phyloP scores from a whole-genome alignment of 495 filamentous ascomycete species.

The Filosporella fistucella region DNA sequence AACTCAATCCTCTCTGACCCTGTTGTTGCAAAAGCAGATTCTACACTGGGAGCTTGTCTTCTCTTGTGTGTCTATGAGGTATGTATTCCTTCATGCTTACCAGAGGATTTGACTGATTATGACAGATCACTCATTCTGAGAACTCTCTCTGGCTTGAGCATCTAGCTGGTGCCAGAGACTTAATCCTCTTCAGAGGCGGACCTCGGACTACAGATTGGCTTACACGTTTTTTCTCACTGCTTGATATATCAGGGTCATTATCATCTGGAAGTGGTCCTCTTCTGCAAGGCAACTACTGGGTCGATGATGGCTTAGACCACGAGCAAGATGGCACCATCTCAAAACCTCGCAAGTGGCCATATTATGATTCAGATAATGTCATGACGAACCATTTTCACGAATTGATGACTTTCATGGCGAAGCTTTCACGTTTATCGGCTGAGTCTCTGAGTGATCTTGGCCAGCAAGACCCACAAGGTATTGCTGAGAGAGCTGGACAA shows the following conservation, averaged over 20 bases:
- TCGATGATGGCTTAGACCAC: conserved; percentile 9
- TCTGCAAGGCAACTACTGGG: conserved; percentile 23
- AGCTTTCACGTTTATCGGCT: conserved; percentile 16
- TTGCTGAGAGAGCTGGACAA: conserved; percentile 12
- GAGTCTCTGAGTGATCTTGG: conserved; percentile 16
- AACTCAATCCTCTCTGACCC: conserved; percentile 15
- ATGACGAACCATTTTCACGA: conserved; percentile 19
- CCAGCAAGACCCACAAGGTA: conserved; percentile 1
- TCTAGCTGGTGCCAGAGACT: conserved; percentile 22
- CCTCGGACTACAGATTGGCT: conserved; percentile 15
- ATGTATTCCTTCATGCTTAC: not conserved
- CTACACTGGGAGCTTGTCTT: conserved; percentile 22
- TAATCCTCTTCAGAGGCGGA: conserved; percentile 23
- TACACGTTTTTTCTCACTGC: conserved; percentile 21
- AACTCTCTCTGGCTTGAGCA: conserved; percentile 21
- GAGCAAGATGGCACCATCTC: not conserved
- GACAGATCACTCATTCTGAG: conserved; percentile 21
- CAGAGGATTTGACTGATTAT: not conserved
- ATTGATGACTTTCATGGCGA: conserved; percentile 22
- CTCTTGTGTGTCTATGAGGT: conserved; percentile 24
- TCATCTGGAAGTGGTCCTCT: conserved; percentile 15
- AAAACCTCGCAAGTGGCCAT: conserved; percentile 5
- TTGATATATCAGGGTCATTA: conserved; percentile 22
- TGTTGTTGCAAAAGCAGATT: conserved; percentile 11
- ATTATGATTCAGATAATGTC: conserved; percentile 11